These are phyloP conservation scores for Ochromonas danica DNA, from an alignment of 108 stramenopile genomes.

Conservation along the genomic window DNA sequence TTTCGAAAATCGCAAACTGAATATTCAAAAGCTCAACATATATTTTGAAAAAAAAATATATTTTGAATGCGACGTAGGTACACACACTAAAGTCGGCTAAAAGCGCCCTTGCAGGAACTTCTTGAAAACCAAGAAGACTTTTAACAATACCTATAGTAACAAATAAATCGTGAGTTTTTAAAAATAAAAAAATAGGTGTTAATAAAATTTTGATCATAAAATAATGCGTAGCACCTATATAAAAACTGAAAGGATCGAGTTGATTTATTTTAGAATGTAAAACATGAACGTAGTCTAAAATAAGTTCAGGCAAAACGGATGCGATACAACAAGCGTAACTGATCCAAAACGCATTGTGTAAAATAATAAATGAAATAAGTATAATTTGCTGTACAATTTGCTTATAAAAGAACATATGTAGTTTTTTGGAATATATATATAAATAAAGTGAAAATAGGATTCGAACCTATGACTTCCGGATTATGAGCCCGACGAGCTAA, in stretches of 20 bases:
- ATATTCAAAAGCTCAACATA: slow-evolving; percentile 17
- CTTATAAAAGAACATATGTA: slow-evolving; percentile 17
- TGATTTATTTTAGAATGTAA: slow-evolving; percentile 7
- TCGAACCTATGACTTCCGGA: no score
- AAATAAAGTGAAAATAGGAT: slow-evolving; percentile 18
- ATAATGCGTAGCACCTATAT: slow-evolving; percentile 16
- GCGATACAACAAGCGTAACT: slow-evolving; percentile 9
- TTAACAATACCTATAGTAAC: slow-evolving; percentile 17
- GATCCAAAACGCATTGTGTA: slow-evolving; percentile 5
- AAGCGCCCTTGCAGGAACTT: slow-evolving; percentile 13
- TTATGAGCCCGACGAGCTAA: slow-evolving; percentile 40
- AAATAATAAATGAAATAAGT: slow-evolving; percentile 11
- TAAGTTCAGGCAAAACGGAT: slow-evolving; percentile 15
- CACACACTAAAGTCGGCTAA: slow-evolving; percentile 15
- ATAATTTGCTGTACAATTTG: slow-evolving; percentile 17
- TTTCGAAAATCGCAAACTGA: slow-evolving; percentile 16
- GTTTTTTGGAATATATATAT: slow-evolving; percentile 7
- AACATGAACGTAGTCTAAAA: slow-evolving; percentile 10
- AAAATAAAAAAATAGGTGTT: slow-evolving; percentile 18
- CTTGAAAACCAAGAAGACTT: slow-evolving; percentile 10
- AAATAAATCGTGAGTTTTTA: slow-evolving; percentile 17
- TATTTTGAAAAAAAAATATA: slow-evolving; percentile 18
- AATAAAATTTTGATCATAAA: slow-evolving; percentile 11
- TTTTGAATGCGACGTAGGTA: slow-evolving; percentile 15
- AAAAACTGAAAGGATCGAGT: slow-evolving; percentile 16